Base-by-base conservation (phyloP, 2,329 filamentous ascomycete species). In the Thelonectria rubi region DNA sequence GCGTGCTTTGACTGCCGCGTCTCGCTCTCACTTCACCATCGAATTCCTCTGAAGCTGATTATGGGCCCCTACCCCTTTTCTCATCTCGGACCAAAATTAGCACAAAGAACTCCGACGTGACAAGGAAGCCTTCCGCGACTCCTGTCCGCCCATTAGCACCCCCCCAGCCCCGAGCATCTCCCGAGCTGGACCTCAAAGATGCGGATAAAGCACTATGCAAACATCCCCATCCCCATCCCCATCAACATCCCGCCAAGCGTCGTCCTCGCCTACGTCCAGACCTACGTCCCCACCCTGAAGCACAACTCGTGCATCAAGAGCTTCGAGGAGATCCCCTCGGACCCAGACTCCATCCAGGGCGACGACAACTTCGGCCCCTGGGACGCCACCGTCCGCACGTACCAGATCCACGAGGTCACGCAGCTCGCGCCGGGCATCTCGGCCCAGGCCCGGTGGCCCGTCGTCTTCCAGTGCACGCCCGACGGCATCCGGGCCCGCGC, bases 391-490 rank as follows among this genome's bases (percentile, higher is more conserved):
- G 73, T 80, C 63, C 66, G 72, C 17, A 69, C 66, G 17, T 75
- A 69, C 37, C 47, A 43, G 8, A 34, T 61, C 18, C 67, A 67
- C 45, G 72, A 75, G 54, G 58, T 66, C 37, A 69, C 75, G 32
- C 63, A 66, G 8, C 63, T 78, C 9, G 71, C 80, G 6, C 77
- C 79, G 0, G 77, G 78, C 46, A 63, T 78, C 26, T 72, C 69
- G 43, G 79, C 76, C 63, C 72, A 76, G 46, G 71, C 81, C 30
- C 66, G 64, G 45, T 76, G 81, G 60, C 77, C 77, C 1, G 78
- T 76, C 57, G 74, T 78, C n/a, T 80, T 81, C 61, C 80, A 81
- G 66, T 74, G 69, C 59, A 74, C 78, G 18, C 69, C 71, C 14
- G 66, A 72, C 43, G 80, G 79, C 34, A 69, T 80, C 42, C 74